Evolutionary conservation across 176 grass and related monocot species (phyloP), one percentile per base, ranked within the genome.

Genomic region (Hsuehochloa calcarea): DNA sequence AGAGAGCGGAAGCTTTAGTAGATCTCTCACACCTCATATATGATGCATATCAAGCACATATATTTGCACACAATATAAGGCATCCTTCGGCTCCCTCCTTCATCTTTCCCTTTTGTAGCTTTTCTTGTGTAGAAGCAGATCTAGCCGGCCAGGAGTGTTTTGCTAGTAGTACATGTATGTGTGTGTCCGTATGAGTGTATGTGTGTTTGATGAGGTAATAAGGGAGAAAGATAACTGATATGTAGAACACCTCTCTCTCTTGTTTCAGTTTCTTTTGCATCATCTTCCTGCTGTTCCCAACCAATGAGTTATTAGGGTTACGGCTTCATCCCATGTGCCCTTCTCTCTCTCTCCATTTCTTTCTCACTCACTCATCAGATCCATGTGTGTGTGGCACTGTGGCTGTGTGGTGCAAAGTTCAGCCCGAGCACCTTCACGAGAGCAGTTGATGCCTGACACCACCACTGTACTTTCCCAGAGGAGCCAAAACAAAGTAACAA

Each of bases 101-200:
- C 68, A 56, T 68, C 62, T 79, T 84, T 68, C 76, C 68, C 78
- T 78, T 81, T 82, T 65, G 63, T 88, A 74, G 68, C 84, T 93
- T 94, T 91, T 66, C 61, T 87, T 89, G 72, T 61, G 84, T 82
- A 80, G 87, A 87, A 87, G 84, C 87, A 70, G 84, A 91, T 89
- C 83, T 86, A 88, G 44, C 41, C 82, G 80, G 65, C 59, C 23
- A 26, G 29, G 65, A 23, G 38, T 38, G 35, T 47, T 41, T 40
- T 60, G 77, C 38, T 79, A 60, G 12, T 74, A 27, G 72, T 72
- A 78, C 39, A 79, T 86, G 78, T 62, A 64, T 82, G 22, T 8
- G 7, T 37, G 60, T 75, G 69, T 46, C 44, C 38, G 34, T 66
- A 55, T 77, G 64, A 82, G 88, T 38, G n/a, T 63, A 19, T 90